phyloP scores from a whole-genome alignment of 352 stramenopile genomes.

The Pseudoperonospora humuli region DNA sequence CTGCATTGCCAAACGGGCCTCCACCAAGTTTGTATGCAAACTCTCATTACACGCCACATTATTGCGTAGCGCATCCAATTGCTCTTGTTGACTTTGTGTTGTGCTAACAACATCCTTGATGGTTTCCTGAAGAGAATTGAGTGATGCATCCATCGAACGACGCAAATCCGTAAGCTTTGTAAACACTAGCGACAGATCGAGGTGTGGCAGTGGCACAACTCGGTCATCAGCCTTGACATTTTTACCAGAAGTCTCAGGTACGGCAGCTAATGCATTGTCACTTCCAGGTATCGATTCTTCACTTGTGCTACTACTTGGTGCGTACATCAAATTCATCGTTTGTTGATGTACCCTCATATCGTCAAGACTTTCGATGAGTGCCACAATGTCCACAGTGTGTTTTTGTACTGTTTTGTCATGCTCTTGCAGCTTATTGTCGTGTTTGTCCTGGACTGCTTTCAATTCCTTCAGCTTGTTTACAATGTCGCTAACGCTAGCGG shows the following conservation, averaged over 20 bases:
- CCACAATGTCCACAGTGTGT: constrained; percentile 41
- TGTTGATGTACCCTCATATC: constrained; percentile 53
- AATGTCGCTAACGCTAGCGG: too few relatives aligned
- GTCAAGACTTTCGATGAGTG: constrained; percentile 37
- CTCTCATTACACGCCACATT: constrained; percentile 44
- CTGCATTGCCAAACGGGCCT: constrained; percentile 45
- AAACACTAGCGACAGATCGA: constrained; percentile 77
- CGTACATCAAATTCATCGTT: constrained; percentile 26
- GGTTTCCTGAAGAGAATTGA: constrained; percentile 45
- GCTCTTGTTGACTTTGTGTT: constrained; percentile 38
- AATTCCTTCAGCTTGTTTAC: too few relatives aligned
- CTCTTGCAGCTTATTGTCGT: constrained; percentile 31
- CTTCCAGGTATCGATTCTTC: constrained; percentile 3
- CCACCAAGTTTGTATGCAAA: constrained; percentile 48
- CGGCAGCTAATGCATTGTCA: constrained; percentile 2
- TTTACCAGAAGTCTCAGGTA: constrained; percentile 7
- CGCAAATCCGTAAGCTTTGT: constrained; percentile 69
- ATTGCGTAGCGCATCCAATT: constrained; percentile 50
- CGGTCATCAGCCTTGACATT: not conserved
- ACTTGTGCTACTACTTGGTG: not conserved
- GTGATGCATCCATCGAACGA: constrained; percentile 45
- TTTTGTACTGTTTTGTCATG: constrained; percentile 37
- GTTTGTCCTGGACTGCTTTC: constrained; percentile 29
- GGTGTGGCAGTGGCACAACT: constrained; percentile 17
- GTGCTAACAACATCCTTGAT: constrained; percentile 33